phyloP scores from a whole-genome alignment of 2,329 filamentous ascomycete genomes.

The Claviceps monticola region DNA sequence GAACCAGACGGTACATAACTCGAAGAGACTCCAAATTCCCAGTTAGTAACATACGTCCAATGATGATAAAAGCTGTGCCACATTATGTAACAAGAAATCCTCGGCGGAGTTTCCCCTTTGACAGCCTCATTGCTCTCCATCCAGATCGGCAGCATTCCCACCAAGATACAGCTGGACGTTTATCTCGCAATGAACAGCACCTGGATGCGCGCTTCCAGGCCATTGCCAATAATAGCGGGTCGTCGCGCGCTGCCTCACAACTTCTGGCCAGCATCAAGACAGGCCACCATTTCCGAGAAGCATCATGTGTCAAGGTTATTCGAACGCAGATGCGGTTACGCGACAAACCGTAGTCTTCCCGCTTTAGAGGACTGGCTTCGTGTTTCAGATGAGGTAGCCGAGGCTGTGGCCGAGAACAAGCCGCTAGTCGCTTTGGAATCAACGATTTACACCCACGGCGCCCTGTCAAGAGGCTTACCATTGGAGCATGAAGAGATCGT shows the following conservation, averaged over 20 bases:
- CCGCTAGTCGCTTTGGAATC: conserved; percentile 90
- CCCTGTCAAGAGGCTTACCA: conserved; percentile 56
- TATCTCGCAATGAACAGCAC: neutral
- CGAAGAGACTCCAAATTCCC: too few relatives aligned
- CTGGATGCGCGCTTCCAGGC: neutral
- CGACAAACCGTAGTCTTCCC: conserved; percentile 14
- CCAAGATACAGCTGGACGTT: neutral
- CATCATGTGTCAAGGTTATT: neutral
- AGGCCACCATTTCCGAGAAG: neutral
- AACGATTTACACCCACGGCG: conserved; percentile 93
- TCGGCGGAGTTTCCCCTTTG: too few relatives aligned
- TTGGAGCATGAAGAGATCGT: conserved; percentile 78
- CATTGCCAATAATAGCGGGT: neutral
- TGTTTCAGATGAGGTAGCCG: conserved; percentile 69
- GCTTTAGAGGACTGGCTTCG: conserved; percentile 35
- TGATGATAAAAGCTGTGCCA: too few relatives aligned
- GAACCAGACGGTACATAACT: too few relatives aligned
- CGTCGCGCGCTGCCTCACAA: neutral
- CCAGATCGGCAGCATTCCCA: neutral
- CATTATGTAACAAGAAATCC: too few relatives aligned
- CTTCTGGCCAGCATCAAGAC: neutral
- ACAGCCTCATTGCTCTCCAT: neutral
- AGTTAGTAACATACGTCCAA: too few relatives aligned
- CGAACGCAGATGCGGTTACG: neutral
- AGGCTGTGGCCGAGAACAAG: conserved; percentile 58